Conservation (phyloP, 1,139 yeast genomes). For the Pichia terricola region DNA sequence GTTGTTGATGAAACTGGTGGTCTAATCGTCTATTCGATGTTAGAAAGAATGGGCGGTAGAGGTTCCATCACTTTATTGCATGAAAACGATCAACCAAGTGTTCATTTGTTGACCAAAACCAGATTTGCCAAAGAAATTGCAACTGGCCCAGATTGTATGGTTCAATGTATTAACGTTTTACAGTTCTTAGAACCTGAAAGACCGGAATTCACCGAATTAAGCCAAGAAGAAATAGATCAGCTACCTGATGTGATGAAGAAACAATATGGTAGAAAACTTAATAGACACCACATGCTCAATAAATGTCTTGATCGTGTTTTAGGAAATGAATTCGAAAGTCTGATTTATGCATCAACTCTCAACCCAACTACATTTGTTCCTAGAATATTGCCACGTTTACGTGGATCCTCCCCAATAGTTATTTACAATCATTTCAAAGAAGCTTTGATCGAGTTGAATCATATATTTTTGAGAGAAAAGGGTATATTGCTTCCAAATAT, state of each 20-base stretch:
- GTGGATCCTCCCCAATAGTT: slow-evolving; percentile 82
- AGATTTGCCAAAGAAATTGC: slow-evolving; percentile 48
- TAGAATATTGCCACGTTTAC: slow-evolving; percentile 51
- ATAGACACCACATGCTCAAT: slow-evolving; percentile 48
- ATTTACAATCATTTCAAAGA: slow-evolving; percentile 79
- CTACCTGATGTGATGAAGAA: slow-evolving; percentile 53
- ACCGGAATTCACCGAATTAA: slow-evolving; percentile 40
- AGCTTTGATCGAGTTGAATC: slow-evolving; percentile 61
- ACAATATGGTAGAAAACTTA: slow-evolving; percentile 59
- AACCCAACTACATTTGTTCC: slow-evolving; percentile 60
- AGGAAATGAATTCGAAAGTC: slow-evolving; percentile 61
- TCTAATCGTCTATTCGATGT: slow-evolving; percentile 64
- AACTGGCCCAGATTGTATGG: slow-evolving; percentile 39
- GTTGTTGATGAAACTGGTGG: slow-evolving; percentile 92
- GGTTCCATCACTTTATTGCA: slow-evolving; percentile 75
- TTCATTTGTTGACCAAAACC: slow-evolving; percentile 59
- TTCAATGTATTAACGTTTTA: slow-evolving; percentile 66
- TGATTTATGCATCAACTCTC: slow-evolving; percentile 65
- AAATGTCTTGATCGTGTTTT: slow-evolving; percentile 41
- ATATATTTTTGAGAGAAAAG: slow-evolving; percentile 52
- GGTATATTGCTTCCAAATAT: slow-evolving; percentile 78
- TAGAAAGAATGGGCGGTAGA: slow-evolving; percentile 82
- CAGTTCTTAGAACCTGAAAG: slow-evolving; percentile 76
- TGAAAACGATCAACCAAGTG: slow-evolving; percentile 87
- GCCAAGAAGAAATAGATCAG: slow-evolving; percentile 43